Evolutionary conservation across 2,329 filamentous ascomycete genomes (phyloP), one percentile per base, ranked within the genome.

Genomic region (Xylaria polymorpha): DNA sequence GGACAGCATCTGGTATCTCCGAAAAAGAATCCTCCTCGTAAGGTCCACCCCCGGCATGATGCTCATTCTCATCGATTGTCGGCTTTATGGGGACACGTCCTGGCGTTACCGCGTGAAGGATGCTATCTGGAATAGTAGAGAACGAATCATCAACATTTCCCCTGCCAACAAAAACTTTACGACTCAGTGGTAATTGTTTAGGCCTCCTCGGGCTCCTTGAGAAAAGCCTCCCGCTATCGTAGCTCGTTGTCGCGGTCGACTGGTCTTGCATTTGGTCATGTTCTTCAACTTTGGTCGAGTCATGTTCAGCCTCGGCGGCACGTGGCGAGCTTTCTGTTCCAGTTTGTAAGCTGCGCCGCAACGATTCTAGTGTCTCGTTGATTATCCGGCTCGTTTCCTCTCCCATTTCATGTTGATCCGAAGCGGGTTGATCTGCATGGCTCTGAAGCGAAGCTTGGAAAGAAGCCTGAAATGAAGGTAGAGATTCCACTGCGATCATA

Each of bases 11-110:
- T 0, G 87, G 85, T 18, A 88, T 86, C 61, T 87, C 85, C 0
- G 86, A 88, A 71, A 88, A 89, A 0, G 86, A 87, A 70, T 88
- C 86, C 0, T 88, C 86, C 0, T 88, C 85, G 53, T 87, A 86
- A 35, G 77, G 59, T 46, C 77, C 78, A 2, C 81, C 78, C 1
- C 80, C 77, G 1, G 77, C 73, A 2, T 74, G 75, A 0, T 71
- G 32, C 12, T 59, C 61, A 0, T 71, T 18, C 25, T 57, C 64
- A 5, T 59, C 53, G 25, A 69, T 32, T 10, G 69, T 72, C 12
- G 69, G 62, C 18, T 74, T 75, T 68, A 68, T 74, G 50, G 75
- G 71, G 20, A 72, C 58, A 48, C 74, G 76, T 20, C 74, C 70
- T 14, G 79, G 79, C 4, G 79, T 79, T 5, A 77, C 76, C n/a